Evolutionary conservation across 176 grass and related monocot genomes (phyloP).

Genomic region (Phyllostachys edulis): DNA sequence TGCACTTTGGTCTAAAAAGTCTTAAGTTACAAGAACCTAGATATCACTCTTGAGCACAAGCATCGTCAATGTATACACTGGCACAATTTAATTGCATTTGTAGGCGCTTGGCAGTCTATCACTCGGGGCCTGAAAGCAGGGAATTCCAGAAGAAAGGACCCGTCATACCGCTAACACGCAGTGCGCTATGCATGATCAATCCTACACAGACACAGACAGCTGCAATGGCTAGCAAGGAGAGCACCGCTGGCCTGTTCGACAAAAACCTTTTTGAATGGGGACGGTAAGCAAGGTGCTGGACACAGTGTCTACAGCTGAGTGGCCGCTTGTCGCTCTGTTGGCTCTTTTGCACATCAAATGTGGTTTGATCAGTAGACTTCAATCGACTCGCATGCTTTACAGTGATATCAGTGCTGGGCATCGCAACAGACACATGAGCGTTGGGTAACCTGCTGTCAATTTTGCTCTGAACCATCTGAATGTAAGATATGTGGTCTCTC

Average conservation of each 20-base stretch:
- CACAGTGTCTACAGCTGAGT: conserved; percentile 52
- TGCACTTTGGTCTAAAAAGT: not conserved
- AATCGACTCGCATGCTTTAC: conserved; percentile 12
- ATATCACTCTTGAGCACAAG: not conserved
- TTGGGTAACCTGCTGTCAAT: conserved; percentile 43
- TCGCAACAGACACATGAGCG: conserved; percentile 40
- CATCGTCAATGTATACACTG: not conserved
- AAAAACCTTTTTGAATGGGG: conserved; percentile 44
- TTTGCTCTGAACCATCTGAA: conserved; percentile 73
- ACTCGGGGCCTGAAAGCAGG: conserved; percentile 51
- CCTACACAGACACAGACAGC: conserved; percentile 87
- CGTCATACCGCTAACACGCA: conserved; percentile 32
- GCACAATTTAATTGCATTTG: not conserved
- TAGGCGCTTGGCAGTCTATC: conserved; percentile 20
- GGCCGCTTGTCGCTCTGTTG: not conserved
- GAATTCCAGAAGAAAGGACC: conserved; percentile 71
- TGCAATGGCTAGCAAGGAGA: conserved; percentile 67
- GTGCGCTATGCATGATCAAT: conserved; percentile 68
- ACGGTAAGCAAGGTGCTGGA: conserved; percentile 26
- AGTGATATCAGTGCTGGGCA: conserved; percentile 17
- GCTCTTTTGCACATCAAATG: conserved; percentile 38
- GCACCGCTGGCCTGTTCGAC: conserved; percentile 53
- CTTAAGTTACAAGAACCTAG: not conserved
- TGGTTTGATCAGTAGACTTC: conserved; percentile 15
- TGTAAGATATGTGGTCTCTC: conserved; percentile 58